Conservation (phyloP, 2,329 filamentous ascomycete species). For the Xylaria arbuscula region DNA sequence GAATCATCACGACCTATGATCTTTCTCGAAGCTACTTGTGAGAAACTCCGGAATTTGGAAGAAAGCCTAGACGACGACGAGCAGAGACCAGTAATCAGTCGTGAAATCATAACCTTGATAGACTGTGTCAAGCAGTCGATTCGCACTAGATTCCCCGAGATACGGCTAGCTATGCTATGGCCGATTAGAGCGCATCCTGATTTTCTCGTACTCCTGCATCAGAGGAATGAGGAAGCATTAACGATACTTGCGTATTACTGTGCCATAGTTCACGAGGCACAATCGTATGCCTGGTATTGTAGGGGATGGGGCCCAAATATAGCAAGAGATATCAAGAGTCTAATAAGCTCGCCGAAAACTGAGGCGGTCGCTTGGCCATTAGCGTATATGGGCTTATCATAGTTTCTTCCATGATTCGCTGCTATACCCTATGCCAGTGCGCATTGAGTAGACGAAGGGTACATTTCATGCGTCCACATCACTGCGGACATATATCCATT, state of each 20-base stretch:
- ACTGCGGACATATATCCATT: too few relatives aligned
- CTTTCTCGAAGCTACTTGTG: slow-evolving; percentile 17
- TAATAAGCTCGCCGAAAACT: background rate
- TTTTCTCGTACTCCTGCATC: slow-evolving; percentile 9
- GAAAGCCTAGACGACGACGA: background rate
- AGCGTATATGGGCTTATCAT: slow-evolving; percentile 15
- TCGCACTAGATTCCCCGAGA: slow-evolving; percentile 14
- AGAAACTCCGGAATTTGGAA: slow-evolving; percentile 16
- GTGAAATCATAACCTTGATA: slow-evolving; percentile 21
- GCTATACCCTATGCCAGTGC: too few relatives aligned
- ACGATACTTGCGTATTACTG: slow-evolving; percentile 19
- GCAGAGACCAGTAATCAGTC: slow-evolving; percentile 2
- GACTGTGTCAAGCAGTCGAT: slow-evolving; percentile 11
- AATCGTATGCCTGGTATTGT: slow-evolving; percentile 14
- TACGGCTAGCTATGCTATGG: slow-evolving; percentile 13
- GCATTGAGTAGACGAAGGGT: too few relatives aligned
- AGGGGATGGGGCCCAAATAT: slow-evolving; percentile 11
- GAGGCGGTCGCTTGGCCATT: slow-evolving; percentile 11
- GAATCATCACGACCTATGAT: slow-evolving; percentile 19
- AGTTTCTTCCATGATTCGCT: background rate
- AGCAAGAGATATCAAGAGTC: slow-evolving; percentile 14
- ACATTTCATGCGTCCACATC: too few relatives aligned
- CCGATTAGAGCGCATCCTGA: slow-evolving; percentile 13
- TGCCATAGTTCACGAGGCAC: slow-evolving; percentile 17
- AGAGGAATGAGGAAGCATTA: slow-evolving; percentile 8